These are phyloP conservation scores for Colletotrichum nymphaeae DNA, from an alignment of 2,329 filamentous ascomycete genomes.

Conservation along the genomic window DNA sequence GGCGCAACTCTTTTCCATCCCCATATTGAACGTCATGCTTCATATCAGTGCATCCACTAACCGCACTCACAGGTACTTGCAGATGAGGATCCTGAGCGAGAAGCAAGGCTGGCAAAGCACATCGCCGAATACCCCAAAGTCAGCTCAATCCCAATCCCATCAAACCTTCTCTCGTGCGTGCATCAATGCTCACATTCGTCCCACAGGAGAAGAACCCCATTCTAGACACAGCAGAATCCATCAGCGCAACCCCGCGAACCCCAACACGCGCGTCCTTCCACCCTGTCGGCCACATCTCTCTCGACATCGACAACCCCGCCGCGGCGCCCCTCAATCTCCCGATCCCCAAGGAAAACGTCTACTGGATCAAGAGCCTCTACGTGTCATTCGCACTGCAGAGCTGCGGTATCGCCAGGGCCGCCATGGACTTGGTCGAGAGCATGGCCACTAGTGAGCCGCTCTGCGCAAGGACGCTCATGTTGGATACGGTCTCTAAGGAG, in stretches of 20 bases:
- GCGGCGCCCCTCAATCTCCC: conserved; percentile 30
- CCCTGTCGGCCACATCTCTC: conserved; percentile 46
- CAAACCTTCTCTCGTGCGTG: background rate
- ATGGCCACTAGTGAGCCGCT: conserved; percentile 42
- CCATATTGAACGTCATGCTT: background rate
- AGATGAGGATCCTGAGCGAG: conserved; percentile 13
- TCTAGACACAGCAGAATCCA: conserved; percentile 27
- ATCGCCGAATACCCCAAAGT: conserved; percentile 37
- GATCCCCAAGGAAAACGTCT: conserved; percentile 37
- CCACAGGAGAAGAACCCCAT: conserved; percentile 35
- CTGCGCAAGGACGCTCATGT: conserved; percentile 39
- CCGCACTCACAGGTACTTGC: conserved; percentile 33
- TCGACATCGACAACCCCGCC: conserved; percentile 38
- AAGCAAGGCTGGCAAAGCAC: conserved; percentile 39
- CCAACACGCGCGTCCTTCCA: conserved; percentile 36
- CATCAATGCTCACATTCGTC: conserved; percentile 22
- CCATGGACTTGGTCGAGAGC: conserved; percentile 43
- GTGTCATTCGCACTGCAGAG: conserved; percentile 40
- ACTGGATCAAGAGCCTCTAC: conserved; percentile 47
- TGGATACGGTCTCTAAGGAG: conserved; percentile 43
- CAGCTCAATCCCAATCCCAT: background rate
- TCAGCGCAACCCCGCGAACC: conserved; percentile 18
- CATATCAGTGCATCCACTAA: background rate
- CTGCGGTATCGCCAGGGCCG: conserved; percentile 42
- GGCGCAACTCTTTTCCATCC: background rate